Conservation (phyloP, 768 basidiomycete species). For the Coprinellus micaceus region DNA sequence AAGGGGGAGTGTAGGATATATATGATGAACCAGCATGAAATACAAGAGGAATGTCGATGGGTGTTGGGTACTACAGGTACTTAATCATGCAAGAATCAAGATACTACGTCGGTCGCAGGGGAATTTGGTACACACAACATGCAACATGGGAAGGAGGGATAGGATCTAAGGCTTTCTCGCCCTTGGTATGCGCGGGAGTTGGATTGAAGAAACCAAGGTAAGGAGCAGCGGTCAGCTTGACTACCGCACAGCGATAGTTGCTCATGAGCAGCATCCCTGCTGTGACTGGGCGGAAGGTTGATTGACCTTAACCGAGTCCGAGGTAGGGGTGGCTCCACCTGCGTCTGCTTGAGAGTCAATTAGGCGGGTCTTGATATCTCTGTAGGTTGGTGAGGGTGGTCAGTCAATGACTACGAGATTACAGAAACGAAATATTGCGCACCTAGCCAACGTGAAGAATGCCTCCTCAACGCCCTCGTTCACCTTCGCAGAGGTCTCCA, state of each 20-base stretch:
- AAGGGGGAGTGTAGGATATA: too few relatives aligned
- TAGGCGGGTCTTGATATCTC: slow-evolving; percentile 95
- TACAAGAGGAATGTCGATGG: too few relatives aligned
- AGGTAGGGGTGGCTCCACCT: slow-evolving; percentile 33
- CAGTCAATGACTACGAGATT: background rate
- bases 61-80: too few relatives aligned
- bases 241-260: slow-evolving; percentile 28
- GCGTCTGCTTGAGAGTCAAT: slow-evolving; percentile 88
- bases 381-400: slow-evolving; percentile 25
- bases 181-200: too few relatives aligned
- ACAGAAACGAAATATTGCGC: slow-evolving; percentile 22
- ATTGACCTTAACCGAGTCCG: slow-evolving; percentile 65
- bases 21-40: too few relatives aligned
- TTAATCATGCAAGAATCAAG: too few relatives aligned
- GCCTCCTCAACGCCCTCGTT: slow-evolving; percentile 99
- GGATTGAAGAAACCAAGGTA: too few relatives aligned
- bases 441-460: slow-evolving; percentile 96
- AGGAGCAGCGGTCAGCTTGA: slow-evolving; percentile 50
- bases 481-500: slow-evolving; percentile 96
- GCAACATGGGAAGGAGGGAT: too few relatives aligned
- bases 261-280: slow-evolving; percentile 53
- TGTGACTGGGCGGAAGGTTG: slow-evolving; percentile 46
- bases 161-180: too few relatives aligned
- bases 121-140: too few relatives aligned
- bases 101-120: too few relatives aligned